Base-by-base conservation (phyloP, 2,329 filamentous ascomycete species). In the Fusarium sp. region DNA sequence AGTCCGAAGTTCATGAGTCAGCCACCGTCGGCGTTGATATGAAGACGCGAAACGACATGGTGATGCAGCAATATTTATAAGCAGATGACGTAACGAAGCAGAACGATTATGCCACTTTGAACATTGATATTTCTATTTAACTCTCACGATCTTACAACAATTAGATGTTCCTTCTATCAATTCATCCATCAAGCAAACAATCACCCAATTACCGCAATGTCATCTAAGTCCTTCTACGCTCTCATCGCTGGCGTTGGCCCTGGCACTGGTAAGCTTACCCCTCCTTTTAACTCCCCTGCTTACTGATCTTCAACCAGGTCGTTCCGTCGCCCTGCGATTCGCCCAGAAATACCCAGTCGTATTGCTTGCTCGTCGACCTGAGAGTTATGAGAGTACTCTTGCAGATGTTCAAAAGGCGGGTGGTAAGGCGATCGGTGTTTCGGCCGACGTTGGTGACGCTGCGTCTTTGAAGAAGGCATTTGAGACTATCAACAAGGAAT, bases 241-340 rank as follows among this genome's bases (percentile, higher is more conserved):
- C 84, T 95, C 68, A 83, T 95, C 66, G 91, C 92, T 16, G 93
- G 93, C 62, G 92, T 91, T 46, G 93, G 93, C n/a, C 84, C 91
- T 10, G 92, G 93, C 67, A 94, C 89, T 50, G 85, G 85, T 85
- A 78, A 50, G 66, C 49, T 23, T 64, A 21, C 5, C 30, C 23
- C 21, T 47, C 42, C 53, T 47, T 35, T 53, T 28, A 54, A 11
- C 53, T 21, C 5, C 50, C 57, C 64, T 40, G 37, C 73, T 62
- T 42, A 30, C 35, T 56, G 21, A 53, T 18, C 13, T 18, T 21
- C 6, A 1, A 35, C 2, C 40, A 85, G 86, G 86, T 72, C 80
- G 84, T 44, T 82, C 87, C 5, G 80, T 84, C 11, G 90, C 90
- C 25, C 82, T 88, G 60, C 87, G 86, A 65, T 92, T 93, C 79